Percentiles rank a stretch among this genome's conserved stretches.
These are phyloP conservation scores for Rhizopus stolonifer DNA, from an alignment of 371 early-diverging fungal genomes.

Conservation along the genomic window DNA sequence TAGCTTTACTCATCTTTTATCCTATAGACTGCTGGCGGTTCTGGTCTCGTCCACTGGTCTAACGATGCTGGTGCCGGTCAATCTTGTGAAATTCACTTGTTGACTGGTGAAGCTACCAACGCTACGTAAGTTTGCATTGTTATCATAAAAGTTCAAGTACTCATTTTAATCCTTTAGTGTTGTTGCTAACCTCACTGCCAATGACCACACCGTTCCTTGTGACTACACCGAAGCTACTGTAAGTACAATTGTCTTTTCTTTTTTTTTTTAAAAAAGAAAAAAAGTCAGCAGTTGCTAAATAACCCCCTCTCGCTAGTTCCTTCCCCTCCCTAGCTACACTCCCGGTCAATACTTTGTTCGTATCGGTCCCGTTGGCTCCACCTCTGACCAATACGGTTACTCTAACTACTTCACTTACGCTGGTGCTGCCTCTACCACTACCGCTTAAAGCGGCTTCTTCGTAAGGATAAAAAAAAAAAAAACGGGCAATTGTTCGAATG, in stretches of 20 bases:
- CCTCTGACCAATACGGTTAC: slow-evolving; percentile 8
- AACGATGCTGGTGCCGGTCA: slow-evolving; percentile 1
- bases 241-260: too few species aligned
- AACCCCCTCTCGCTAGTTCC: slow-evolving; percentile 7
- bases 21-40: slow-evolving; percentile 10
- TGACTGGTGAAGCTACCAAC: slow-evolving; percentile 15
- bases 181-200: slow-evolving; percentile 23
- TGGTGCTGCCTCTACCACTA: slow-evolving; percentile 1
- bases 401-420: slow-evolving; percentile 21
- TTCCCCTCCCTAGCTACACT: slow-evolving; percentile 23
- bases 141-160: neutral
- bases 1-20: neutral
- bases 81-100: slow-evolving; percentile 22
- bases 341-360: slow-evolving; percentile 24
- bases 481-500: too few species aligned
- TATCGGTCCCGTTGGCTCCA: slow-evolving; percentile 16
- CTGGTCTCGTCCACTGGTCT: slow-evolving; percentile 21
- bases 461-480: too few species aligned
- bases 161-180: slow-evolving; percentile 5
- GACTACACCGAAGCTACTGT: slow-evolving; percentile 18
- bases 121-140: slow-evolving; percentile 14
- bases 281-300: neutral
- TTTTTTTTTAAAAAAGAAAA: too few species aligned
- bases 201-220: slow-evolving; percentile 24
- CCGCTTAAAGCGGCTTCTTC: too few species aligned